Conservation (phyloP, 345 rosid genomes). For the Punica granatum region DNA sequence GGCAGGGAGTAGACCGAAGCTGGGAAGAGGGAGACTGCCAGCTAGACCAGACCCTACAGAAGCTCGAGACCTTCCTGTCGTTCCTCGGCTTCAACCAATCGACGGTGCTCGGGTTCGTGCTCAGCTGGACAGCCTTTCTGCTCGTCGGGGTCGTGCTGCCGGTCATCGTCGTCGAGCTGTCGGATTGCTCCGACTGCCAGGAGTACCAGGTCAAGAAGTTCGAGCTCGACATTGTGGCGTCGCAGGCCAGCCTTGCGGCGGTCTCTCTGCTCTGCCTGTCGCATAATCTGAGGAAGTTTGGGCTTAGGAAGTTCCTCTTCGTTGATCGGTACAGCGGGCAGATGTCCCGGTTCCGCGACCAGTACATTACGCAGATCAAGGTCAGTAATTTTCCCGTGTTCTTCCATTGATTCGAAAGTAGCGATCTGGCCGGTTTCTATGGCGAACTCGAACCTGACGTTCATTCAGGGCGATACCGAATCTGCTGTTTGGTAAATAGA, state of each 20-base stretch:
- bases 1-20: background rate
- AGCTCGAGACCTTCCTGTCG: slow-evolving; percentile 45
- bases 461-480: too few species aligned
- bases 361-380: slow-evolving; percentile 56
- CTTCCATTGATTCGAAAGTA: too few species aligned
- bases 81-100: slow-evolving; percentile 68
- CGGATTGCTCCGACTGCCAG: slow-evolving; percentile 47
- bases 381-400: slow-evolving; percentile 30
- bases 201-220: slow-evolving; percentile 55
- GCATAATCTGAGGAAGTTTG: slow-evolving; percentile 70
- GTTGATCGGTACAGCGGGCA: slow-evolving; percentile 63
- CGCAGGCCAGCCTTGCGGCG: slow-evolving; percentile 74
- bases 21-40: slow-evolving; percentile 18
- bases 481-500: too few species aligned
- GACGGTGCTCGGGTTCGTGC: slow-evolving; percentile 29
- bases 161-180: slow-evolving; percentile 49
- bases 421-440: too few species aligned
- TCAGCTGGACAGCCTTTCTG: slow-evolving; percentile 59
- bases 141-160: slow-evolving; percentile 56
- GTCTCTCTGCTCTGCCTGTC: slow-evolving; percentile 71
- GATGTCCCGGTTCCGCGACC: slow-evolving; percentile 35
- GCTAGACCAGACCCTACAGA: slow-evolving; percentile 33
- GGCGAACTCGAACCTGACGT: too few species aligned
- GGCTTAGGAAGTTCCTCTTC: slow-evolving; percentile 61
- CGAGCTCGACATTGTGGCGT: slow-evolving; percentile 67